Percentiles rank a stretch among this genome's conserved stretches.
Evolutionary conservation across 768 basidiomycete genomes (phyloP).

Genomic region (Suillus alpinus): DNA sequence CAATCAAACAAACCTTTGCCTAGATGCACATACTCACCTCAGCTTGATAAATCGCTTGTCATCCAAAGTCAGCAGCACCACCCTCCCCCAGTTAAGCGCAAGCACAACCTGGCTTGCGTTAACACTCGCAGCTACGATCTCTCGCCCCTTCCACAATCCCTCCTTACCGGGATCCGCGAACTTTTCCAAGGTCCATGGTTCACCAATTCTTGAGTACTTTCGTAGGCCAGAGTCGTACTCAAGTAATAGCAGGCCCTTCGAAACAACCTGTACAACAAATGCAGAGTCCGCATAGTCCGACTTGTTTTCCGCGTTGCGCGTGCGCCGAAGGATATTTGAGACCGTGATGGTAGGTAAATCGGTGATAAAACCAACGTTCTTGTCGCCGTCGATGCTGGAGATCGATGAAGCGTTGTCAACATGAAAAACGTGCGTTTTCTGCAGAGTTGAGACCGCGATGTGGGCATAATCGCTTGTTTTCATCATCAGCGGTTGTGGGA

Average conservation of each 20-base stretch:
- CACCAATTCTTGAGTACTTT: conserved; percentile 39
- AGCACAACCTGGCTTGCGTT: conserved; percentile 68
- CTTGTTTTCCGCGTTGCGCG: conserved; percentile 14
- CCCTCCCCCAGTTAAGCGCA: conserved; percentile 50
- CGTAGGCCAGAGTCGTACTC: conserved; percentile 49
- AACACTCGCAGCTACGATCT: conserved; percentile 67
- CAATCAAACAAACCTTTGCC: not conserved
- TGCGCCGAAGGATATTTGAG: conserved; percentile 47
- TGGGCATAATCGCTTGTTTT: conserved; percentile 49
- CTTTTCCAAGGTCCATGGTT: conserved; percentile 39
- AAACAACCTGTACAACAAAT: conserved; percentile 73
- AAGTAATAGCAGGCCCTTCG: conserved; percentile 50
- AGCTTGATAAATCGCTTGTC: conserved; percentile 35
- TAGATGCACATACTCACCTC: conserved; percentile 1
- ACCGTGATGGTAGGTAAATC: conserved; percentile 60
- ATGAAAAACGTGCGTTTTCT: conserved; percentile 52
- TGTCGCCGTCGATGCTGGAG: conserved; percentile 32
- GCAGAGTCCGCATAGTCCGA: conserved; percentile 42
- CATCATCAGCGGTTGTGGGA: not conserved
- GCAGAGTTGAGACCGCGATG: conserved; percentile 58
- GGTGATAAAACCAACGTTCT: conserved; percentile 47
- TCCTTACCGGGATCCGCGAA: conserved; percentile 17
- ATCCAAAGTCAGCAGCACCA: conserved; percentile 50
- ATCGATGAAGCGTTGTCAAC: conserved; percentile 34
- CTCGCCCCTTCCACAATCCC: conserved; percentile 28